Evolutionary conservation across 164 flowering plant species (phyloP).

Genomic region (Saururus chinensis): DNA sequence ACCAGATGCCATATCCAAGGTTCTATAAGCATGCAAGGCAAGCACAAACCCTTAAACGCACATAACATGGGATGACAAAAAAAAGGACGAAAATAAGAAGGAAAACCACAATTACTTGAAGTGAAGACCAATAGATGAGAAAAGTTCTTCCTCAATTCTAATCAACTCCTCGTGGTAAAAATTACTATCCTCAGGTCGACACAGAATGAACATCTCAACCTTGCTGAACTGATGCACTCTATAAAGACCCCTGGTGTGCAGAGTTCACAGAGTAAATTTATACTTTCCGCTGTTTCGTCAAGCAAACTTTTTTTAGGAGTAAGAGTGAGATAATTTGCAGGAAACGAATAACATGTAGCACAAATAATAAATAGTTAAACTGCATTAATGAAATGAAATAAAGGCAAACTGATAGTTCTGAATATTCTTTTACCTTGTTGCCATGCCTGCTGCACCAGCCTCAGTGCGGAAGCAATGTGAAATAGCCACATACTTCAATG

Average conservation of each 20-base stretch:
- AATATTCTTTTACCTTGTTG: constrained; percentile 41
- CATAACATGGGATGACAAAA: too few relatives aligned
- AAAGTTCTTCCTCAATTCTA: constrained; percentile 73
- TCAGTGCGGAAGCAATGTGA: constrained; percentile 94
- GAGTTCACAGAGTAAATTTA: too few relatives aligned
- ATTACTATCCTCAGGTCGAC: constrained; percentile 85
- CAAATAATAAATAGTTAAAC: too few relatives aligned
- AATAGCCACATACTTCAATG: constrained; percentile 80
- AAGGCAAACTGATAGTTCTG: neutral
- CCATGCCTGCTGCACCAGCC: constrained; percentile 91
- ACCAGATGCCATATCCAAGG: constrained; percentile 82
- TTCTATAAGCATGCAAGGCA: constrained; percentile 31
- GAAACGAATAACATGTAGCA: too few relatives aligned
- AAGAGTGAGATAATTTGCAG: too few relatives aligned
- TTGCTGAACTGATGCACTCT: constrained; percentile 98
- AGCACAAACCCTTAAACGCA: neutral
- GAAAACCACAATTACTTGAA: constrained; percentile 42
- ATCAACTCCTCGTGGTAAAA: constrained; percentile 73
- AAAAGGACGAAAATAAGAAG: neutral
- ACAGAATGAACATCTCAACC: constrained; percentile 88
- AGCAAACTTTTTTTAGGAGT: too few relatives aligned
- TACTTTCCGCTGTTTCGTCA: too few relatives aligned
- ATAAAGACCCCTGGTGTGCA: constrained; percentile 72
- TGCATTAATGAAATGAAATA: too few relatives aligned
- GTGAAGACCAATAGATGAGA: constrained; percentile 75